phyloP scores from a whole-genome alignment of 2,329 filamentous ascomycete genomes.

The Metarhizium robertsii region DNA sequence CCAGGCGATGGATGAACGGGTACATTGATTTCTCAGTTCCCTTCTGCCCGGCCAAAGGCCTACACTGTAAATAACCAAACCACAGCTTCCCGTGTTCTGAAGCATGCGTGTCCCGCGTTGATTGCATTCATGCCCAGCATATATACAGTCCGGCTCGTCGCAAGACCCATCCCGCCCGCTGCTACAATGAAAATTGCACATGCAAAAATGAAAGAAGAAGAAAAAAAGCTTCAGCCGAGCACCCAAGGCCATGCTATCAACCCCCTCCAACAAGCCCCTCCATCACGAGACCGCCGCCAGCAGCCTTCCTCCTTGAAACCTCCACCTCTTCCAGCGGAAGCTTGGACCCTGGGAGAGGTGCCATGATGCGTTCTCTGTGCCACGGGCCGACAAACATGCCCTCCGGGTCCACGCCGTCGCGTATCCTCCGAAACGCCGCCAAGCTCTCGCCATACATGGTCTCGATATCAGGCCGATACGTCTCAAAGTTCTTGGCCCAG shows the following conservation, averaged over 20 bases:
- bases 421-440: constrained; percentile 55
- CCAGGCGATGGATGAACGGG: too few species aligned
- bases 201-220: neutral
- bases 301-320: constrained; percentile 15
- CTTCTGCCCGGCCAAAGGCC: too few species aligned
- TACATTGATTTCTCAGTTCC: too few species aligned
- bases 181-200: neutral
- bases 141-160: neutral
- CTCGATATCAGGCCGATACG: constrained; percentile 51
- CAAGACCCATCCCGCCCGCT: neutral
- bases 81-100: neutral
- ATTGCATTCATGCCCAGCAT: neutral
- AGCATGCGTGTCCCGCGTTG: too few species aligned
- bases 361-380: constrained; percentile 63
- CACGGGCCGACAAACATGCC: constrained; percentile 88
- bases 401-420: constrained; percentile 64
- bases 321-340: constrained; percentile 29
- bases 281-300: constrained; percentile 17
- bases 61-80: too few species aligned
- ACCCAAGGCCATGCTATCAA: too few species aligned
- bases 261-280: constrained; percentile 2
- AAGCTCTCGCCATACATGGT: constrained; percentile 62
- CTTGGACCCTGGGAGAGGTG: constrained; percentile 15
- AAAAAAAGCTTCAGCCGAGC: neutral
- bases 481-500: constrained; percentile 86